Conservation (phyloP, 2,329 filamentous ascomycete genomes). For the Ceratocystis huliohia region DNA sequence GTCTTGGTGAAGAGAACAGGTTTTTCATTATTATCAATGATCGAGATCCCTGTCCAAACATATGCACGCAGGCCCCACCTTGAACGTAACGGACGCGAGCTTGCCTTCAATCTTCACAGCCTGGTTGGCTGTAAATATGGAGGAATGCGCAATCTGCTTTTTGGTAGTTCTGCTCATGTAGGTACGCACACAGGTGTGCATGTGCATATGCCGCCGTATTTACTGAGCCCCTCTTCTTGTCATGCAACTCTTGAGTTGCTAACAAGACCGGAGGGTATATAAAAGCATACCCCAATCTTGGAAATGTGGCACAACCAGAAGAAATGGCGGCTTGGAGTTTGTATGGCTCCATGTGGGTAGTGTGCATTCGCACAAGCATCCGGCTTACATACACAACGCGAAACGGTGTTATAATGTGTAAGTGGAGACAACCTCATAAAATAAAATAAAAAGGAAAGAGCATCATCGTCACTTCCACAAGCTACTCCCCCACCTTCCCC, state of each 20-base stretch:
- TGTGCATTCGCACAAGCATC: no score
- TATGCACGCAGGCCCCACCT: not conserved
- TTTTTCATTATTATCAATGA: not conserved
- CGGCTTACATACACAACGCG: no score
- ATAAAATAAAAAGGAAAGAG: not conserved
- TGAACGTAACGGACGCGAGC: not conserved
- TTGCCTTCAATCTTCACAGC: not conserved
- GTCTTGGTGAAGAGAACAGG: not conserved
- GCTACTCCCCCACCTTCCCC: not conserved
- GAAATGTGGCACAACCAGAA: not conserved
- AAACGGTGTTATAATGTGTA: no score
- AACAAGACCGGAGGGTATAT: no score
- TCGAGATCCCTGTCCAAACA: not conserved
- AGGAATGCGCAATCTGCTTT: conserved; percentile 5
- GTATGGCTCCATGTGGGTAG: no score
- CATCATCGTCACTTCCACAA: not conserved
- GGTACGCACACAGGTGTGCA: not conserved
- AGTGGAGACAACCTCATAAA: no score
- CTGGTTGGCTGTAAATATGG: not conserved
- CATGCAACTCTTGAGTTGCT: no score
- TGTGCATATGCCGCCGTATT: not conserved
- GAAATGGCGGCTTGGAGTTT: no score
- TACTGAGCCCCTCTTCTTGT: no score
- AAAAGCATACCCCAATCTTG: no score
- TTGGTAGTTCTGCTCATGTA: not conserved